A percentile compares a stretch with the other conserved stretches of the same genome.
These are phyloP conservation scores for Chenopodium suecicum DNA, from an alignment of 148 eudicot genomes.

Conservation along the genomic window DNA sequence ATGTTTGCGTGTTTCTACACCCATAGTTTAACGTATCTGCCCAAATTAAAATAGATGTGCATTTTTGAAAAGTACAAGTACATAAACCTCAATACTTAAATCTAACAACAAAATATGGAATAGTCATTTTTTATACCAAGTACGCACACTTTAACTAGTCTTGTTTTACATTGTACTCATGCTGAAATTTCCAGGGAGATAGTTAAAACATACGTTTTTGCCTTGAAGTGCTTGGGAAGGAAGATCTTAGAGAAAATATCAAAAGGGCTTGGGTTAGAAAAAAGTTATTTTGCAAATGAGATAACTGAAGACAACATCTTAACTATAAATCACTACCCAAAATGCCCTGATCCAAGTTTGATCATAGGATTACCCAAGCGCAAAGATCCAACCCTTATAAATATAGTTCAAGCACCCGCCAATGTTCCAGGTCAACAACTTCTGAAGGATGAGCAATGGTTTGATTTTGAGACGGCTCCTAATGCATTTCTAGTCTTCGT, in stretches of 20 bases:
- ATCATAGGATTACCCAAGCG: slow-evolving; percentile 29
- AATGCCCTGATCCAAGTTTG: slow-evolving; percentile 31
- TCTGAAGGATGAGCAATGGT: slow-evolving; percentile 35
- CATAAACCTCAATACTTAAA: no score
- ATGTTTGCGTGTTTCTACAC: no score
- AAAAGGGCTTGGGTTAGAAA: slow-evolving; percentile 34
- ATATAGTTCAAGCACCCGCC: slow-evolving; percentile 18
- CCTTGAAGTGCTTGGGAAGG: slow-evolving; percentile 13
- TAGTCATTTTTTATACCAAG: no score
- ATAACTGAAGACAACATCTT: slow-evolving; percentile 8
- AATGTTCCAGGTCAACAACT: slow-evolving; percentile 39
- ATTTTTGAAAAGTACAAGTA: no score
- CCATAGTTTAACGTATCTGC: no score
- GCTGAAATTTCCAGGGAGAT: slow-evolving; percentile 21
- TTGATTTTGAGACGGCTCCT: slow-evolving; percentile 31
- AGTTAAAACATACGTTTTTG: slow-evolving; percentile 16
- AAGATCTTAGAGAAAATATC: slow-evolving; percentile 26
- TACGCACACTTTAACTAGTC: no score
- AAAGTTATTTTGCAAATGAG: slow-evolving; percentile 25
- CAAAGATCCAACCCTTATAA: slow-evolving; percentile 34
- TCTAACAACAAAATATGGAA: no score
- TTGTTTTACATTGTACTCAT: not conserved
- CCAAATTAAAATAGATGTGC: no score
- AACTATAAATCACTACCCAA: slow-evolving; percentile 34
- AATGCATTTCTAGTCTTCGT: slow-evolving; percentile 36